Evolutionary conservation across 2,329 filamentous ascomycete genomes (phyloP).

Genomic region (Xylaria sp.): DNA sequence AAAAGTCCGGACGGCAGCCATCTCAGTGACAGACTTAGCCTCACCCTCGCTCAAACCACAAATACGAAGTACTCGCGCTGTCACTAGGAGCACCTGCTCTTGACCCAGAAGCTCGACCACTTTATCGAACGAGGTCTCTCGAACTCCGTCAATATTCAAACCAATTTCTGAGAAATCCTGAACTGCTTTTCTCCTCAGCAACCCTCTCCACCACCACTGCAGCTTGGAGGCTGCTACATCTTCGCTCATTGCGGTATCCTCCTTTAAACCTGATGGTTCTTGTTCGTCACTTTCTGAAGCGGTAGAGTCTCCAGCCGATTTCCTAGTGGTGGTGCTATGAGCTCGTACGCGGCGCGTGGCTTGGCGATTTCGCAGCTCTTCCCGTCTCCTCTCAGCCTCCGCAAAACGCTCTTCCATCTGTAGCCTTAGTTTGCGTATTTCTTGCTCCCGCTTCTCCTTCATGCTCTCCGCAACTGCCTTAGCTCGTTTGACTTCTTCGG

Average conservation of each 20-base stretch:
- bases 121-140: conserved; percentile 77
- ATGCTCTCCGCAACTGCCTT: conserved; percentile 86
- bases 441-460: conserved; percentile 82
- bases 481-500: conserved; percentile 83
- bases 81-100: conserved; percentile 72
- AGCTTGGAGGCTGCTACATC: conserved; percentile 73
- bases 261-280: conserved; percentile 60
- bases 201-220: conserved; percentile 75
- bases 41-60: conserved; percentile 76
- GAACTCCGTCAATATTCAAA: conserved; percentile 75
- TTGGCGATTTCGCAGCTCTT: conserved; percentile 69
- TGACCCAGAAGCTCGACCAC: conserved; percentile 75
- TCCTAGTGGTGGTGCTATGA: conserved; percentile 60
- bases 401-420: conserved; percentile 85
- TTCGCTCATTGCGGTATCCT: conserved; percentile 64
- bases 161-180: conserved; percentile 73
- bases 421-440: conserved; percentile 73
- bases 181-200: conserved; percentile 68
- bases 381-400: conserved; percentile 78
- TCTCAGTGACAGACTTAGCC: conserved; percentile 71
- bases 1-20: conserved; percentile 79
- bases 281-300: conserved; percentile 64
- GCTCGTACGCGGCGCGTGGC: conserved; percentile 64
- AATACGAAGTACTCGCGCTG: conserved; percentile 73
- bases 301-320: conserved; percentile 46